Evolutionary conservation across 768 basidiomycete species (phyloP).

Genomic region (Roridomyces roridus): DNA sequence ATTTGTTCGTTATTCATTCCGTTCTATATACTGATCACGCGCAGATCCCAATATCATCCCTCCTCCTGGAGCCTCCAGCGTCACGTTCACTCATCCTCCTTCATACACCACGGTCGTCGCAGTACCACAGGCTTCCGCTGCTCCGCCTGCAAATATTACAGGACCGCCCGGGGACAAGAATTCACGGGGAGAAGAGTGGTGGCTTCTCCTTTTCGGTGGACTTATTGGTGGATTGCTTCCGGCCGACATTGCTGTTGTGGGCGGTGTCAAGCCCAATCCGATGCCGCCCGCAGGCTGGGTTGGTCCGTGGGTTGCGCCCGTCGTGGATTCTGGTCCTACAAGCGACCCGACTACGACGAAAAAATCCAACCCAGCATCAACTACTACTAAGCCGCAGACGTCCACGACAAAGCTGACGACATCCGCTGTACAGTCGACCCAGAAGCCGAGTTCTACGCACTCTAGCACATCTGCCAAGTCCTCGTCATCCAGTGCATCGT

Average conservation of each 20-base stretch:
- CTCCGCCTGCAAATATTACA: background rate
- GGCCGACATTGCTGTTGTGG: background rate
- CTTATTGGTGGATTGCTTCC: background rate
- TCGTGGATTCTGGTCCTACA: too few relatives aligned
- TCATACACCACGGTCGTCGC: background rate
- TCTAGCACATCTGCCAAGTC: too few relatives aligned
- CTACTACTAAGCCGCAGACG: background rate
- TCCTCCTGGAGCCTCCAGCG: background rate
- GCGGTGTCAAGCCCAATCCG: background rate
- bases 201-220: constrained; percentile 1
- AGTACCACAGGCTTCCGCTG: background rate
- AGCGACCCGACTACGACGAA: background rate
- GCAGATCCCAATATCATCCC: constrained; percentile 1
- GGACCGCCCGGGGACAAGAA: constrained; percentile 2
- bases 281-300: background rate
- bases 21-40: too few relatives aligned
- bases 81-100: constrained; percentile 5
- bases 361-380: background rate
- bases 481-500: too few relatives aligned
- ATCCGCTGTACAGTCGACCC: too few relatives aligned
- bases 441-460: too few relatives aligned
- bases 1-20: background rate
- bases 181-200: background rate
- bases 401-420: background rate
- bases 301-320: background rate